Base-by-base conservation (phyloP, 805 yeast species). In the Citeromyces matritensis region DNA sequence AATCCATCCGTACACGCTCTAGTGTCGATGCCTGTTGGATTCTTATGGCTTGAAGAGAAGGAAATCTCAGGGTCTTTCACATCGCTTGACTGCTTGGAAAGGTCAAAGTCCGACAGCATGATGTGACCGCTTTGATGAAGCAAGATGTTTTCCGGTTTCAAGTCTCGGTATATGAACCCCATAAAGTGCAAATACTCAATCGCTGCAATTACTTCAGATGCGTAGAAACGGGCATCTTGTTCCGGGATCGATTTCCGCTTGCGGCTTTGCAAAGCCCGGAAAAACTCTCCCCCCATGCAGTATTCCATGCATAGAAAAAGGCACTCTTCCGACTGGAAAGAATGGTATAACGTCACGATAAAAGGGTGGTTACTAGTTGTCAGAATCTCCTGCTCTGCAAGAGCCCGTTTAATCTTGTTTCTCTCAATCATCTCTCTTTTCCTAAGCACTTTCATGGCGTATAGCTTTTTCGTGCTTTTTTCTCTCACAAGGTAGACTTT, bases 271-370 rank as follows among this genome's bases (percentile, higher is more conserved):
- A 91, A 57, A 0, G 97, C 98, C 37, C 97, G 62, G 61, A 91
- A 91, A 46, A 91, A 91, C 55, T 93, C 98, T 29, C 99, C 99
- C 21, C 99, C 99, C 85, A 91, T 84, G 48, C 99, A 91, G 47
- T 88, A 91, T 51, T 91, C 99, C 95, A 93, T 88, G 55, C 99
- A 91, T 26, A 91, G 66, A 43, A 85, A 91, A 8, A 91, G 55
- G 47, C 81, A 74, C 43, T 86, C 96, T 37, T 83, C 91, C 4
- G 94, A 79, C 55, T 91, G 98, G 58, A 91, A 91, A 0, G 95
- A 85, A 53, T 91, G 99, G 47, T 91, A 88, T 15, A 91, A 60
- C 0, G 97, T 84, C 21, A 91, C 96, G 42, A 91, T 93, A 47
- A 93, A 91, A 1, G 99, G 99, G 53, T 93, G 97, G 49, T 86